Evolutionary conservation across 164 flowering plant genomes (phyloP).

Genomic region (Brasenia schreberi): DNA sequence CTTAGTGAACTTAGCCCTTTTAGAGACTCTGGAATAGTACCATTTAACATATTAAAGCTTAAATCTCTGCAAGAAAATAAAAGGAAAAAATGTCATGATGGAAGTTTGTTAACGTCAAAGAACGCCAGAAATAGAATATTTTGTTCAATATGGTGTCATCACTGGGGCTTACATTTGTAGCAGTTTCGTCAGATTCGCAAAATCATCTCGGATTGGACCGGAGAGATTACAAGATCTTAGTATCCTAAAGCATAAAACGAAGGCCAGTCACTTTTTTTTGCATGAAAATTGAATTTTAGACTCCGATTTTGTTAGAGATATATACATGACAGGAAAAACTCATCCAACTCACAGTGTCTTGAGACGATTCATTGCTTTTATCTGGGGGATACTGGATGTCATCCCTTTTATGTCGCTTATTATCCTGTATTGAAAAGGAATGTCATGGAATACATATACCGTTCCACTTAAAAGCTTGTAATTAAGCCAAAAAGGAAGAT

Average conservation of each 20-base stretch:
- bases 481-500: too few species aligned
- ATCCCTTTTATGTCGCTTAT: not conserved
- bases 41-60: not conserved
- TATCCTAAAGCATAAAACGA: not conserved
- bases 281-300: not conserved
- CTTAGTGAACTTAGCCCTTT: not conserved
- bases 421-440: not conserved
- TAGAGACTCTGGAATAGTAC: not conserved
- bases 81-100: not conserved
- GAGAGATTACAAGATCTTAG: not conserved
- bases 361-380: not conserved
- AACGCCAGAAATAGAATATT: not conserved
- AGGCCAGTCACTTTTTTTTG: not conserved
- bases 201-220: not conserved
- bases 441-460: too few species aligned
- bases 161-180: not conserved
- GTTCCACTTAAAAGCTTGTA: too few species aligned
- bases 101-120: not conserved
- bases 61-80: not conserved
- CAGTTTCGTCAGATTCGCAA: not conserved
- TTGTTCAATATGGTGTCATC: not conserved
- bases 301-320: not conserved
- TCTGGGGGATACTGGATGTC: not conserved
- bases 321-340: not conserved
- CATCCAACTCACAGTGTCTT: not conserved